phyloP scores from a whole-genome alignment of 257 asterid genomes.

The Solanum virginianum region DNA sequence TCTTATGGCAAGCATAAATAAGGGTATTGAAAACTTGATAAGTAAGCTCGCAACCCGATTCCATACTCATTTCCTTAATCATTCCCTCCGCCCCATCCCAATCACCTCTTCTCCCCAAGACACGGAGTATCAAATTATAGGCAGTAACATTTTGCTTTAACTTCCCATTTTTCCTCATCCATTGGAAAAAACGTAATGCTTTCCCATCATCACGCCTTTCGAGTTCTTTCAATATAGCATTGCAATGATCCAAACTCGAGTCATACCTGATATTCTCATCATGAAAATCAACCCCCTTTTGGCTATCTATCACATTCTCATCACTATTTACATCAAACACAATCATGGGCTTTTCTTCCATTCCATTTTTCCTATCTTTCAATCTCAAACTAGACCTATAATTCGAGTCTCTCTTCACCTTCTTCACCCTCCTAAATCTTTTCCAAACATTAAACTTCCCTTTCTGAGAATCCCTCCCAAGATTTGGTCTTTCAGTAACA shows the following conservation, averaged over 20 bases:
- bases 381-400: constrained; percentile 6
- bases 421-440: constrained; percentile 23
- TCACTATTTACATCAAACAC: constrained; percentile 1
- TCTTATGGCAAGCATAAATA: constrained; percentile 54
- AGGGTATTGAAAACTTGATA: constrained; percentile 60
- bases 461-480: constrained; percentile 8
- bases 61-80: constrained; percentile 49
- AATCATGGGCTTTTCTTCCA: constrained; percentile 7
- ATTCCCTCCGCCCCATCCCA: constrained; percentile 55
- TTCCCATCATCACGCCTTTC: constrained; percentile 32
- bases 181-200: constrained; percentile 49
- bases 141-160: constrained; percentile 52
- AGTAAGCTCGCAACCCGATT: constrained; percentile 35
- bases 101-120: constrained; percentile 56
- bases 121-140: constrained; percentile 55
- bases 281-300: constrained; percentile 8
- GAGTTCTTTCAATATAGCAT: constrained; percentile 46
- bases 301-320: constrained; percentile 10
- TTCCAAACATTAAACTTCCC: constrained; percentile 39
- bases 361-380: constrained; percentile 4
- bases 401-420: constrained; percentile 7
- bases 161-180: constrained; percentile 76
- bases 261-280: constrained; percentile 10
- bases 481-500: constrained; percentile 9
- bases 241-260: constrained; percentile 42